Conservation (phyloP, 495 filamentous ascomycete species). For the Neurospora sp. region DNA sequence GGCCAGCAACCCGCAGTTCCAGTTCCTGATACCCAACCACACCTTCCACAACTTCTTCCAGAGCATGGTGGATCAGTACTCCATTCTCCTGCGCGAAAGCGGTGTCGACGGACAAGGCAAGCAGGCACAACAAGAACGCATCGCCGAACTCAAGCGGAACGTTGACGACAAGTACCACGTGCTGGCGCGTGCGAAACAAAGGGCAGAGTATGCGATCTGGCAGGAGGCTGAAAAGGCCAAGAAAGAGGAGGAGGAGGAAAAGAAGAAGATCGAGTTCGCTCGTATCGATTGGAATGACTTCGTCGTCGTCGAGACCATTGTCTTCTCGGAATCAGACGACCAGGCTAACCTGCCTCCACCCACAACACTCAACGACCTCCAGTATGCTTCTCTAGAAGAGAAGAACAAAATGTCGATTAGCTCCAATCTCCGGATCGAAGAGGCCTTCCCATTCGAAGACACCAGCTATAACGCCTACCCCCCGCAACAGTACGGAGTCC, state of each 20-base stretch:
- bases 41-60: constrained; percentile 92
- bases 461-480: constrained; percentile 28
- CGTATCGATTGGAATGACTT: constrained; percentile 99
- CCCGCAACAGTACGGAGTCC: constrained; percentile 18
- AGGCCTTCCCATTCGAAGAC: constrained; percentile 82
- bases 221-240: constrained; percentile 79
- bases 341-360: constrained; percentile 79
- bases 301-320: constrained; percentile 89
- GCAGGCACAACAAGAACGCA: constrained; percentile 57
- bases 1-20: constrained; percentile 87
- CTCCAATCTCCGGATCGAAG: constrained; percentile 79
- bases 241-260: constrained; percentile 80
- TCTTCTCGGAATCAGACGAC: constrained; percentile 85
- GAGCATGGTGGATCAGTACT: constrained; percentile 86
- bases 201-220: constrained; percentile 79
- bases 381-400: constrained; percentile 89
- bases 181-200: constrained; percentile 66
- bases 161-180: constrained; percentile 69
- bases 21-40: constrained; percentile 93
- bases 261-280: constrained; percentile 73
- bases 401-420: constrained; percentile 80
- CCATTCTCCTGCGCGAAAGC: constrained; percentile 62
- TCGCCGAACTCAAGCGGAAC: constrained; percentile 68
- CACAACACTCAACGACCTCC: constrained; percentile 78
- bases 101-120: constrained; percentile 57